Evolutionary conservation across 805 yeast genomes (phyloP).

Genomic region (Saturnispora zaruensis): DNA sequence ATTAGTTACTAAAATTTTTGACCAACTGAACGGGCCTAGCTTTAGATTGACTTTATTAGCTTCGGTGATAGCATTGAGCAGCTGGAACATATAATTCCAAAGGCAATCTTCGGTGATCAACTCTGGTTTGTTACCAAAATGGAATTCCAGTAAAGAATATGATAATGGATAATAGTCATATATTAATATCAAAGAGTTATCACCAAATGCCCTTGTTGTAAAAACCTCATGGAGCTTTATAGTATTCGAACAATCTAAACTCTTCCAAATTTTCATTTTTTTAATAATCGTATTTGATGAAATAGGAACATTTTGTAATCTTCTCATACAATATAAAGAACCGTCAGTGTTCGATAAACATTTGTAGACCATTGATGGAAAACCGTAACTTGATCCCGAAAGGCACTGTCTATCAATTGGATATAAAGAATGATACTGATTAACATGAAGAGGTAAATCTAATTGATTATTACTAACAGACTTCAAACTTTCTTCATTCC

Average conservation of each 20-base stretch:
- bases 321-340: conserved; percentile 61
- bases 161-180: conserved; percentile 83
- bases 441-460: conserved; percentile 66
- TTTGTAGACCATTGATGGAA: conserved; percentile 60
- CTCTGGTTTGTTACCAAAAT: conserved; percentile 39
- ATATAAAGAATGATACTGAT: conserved; percentile 73
- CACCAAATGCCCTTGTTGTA: conserved; percentile 80
- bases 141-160: conserved; percentile 59
- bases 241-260: conserved; percentile 46
- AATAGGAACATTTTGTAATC: conserved; percentile 54
- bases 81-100: conserved; percentile 73
- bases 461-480: conserved; percentile 39
- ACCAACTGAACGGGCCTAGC: conserved; percentile 53
- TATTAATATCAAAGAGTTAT: conserved; percentile 62
- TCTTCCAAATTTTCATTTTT: conserved; percentile 60
- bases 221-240: conserved; percentile 73
- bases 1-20: conserved; percentile 66
- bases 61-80: conserved; percentile 57
- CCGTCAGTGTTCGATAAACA: conserved; percentile 77
- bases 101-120: conserved; percentile 55
- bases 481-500: conserved; percentile 75
- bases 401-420: conserved; percentile 58
- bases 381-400: conserved; percentile 38
- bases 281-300: conserved; percentile 52
- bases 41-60: conserved; percentile 60